Conservation (phyloP, 2,329 filamentous ascomycete genomes). For the Ophiostoma novo-ulmi region DNA sequence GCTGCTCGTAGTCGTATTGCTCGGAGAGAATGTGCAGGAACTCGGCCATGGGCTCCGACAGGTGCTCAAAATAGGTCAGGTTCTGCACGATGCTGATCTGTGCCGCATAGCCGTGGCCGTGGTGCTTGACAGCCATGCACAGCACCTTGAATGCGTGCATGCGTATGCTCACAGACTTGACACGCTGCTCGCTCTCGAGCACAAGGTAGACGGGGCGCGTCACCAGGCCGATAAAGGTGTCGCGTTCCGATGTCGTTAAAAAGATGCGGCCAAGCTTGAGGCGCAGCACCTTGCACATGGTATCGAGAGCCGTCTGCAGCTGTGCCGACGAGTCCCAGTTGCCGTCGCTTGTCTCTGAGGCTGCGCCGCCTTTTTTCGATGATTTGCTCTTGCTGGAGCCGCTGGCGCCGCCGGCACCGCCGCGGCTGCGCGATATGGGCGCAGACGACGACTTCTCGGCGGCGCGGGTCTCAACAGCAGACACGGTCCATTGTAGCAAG, state of each 20-base stretch:
- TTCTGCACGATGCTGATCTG: conserved; percentile 98
- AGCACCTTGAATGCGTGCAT: conserved; percentile 98
- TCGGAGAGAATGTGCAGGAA: conserved; percentile 93
- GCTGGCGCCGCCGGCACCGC: conserved; percentile 38
- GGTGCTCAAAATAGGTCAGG: conserved; percentile 93
- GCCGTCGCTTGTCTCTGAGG: conserved; percentile 49
- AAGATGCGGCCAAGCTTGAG: conserved; percentile 91
- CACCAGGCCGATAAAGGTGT: conserved; percentile 88
- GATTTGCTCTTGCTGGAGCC: conserved; percentile 9
- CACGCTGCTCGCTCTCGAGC: conserved; percentile 85
- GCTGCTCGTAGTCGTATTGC: conserved; percentile 94
- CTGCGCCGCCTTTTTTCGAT: neutral
- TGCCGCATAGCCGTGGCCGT: conserved; percentile 91
- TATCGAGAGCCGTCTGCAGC: conserved; percentile 80
- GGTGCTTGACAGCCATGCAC: conserved; percentile 94
- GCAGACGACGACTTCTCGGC: conserved; percentile 78
- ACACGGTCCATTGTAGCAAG: conserved; percentile 88
- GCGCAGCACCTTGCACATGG: conserved; percentile 93
- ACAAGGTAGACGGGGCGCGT: conserved; percentile 91
- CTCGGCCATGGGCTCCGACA: conserved; percentile 99
- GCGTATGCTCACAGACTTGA: conserved; percentile 80
- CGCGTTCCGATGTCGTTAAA: conserved; percentile 89
- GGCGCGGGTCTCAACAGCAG: conserved; percentile 88
- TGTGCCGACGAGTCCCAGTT: conserved; percentile 86
- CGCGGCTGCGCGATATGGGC: conserved; percentile 60